Conservation (phyloP, 768 basidiomycete genomes). For the Phanerodontia chrysosporium region DNA sequence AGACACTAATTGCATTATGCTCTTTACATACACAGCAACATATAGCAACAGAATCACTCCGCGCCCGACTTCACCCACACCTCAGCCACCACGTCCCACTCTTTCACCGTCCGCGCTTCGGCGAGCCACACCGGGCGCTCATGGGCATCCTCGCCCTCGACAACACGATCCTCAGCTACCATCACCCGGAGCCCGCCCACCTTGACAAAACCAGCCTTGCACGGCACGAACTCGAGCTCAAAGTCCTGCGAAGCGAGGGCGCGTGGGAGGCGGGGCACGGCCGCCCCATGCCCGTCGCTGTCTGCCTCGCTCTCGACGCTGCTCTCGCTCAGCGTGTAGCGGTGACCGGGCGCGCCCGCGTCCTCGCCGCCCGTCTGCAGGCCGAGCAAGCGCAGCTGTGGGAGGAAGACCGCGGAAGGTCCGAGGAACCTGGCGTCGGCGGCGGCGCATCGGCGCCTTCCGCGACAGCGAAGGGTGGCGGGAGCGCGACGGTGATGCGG, state of each 20-base stretch:
- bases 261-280: conserved; percentile 3
- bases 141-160: conserved; percentile 29
- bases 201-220: conserved; percentile 52
- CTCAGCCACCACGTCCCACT: conserved; percentile 71
- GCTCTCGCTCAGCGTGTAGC: conserved; percentile 16
- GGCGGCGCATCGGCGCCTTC: background rate
- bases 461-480: conserved; percentile 18
- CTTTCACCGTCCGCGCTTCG: conserved; percentile 51
- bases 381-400: conserved; percentile 18
- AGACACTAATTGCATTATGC: background rate
- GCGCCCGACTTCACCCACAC: conserved; percentile 47
- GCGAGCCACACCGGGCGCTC: conserved; percentile 22
- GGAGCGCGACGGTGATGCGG: conserved; percentile 13
- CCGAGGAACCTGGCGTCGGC: conserved; percentile 23
- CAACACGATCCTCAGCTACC: conserved; percentile 51
- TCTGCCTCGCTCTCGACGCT: conserved; percentile 20
- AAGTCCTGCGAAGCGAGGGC: conserved; percentile 49
- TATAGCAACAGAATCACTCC: no score
- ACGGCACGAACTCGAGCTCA: conserved; percentile 57
- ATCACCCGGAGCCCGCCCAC: conserved; percentile 73
- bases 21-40: no score
- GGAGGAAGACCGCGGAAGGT: conserved; percentile 24
- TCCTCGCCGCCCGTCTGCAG: conserved; percentile 1
- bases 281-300: conserved; percentile 15
- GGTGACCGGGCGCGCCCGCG: conserved; percentile 10